Evolutionary conservation across 441 rosid genomes (phyloP).

Genomic region (Melastoma candidum): DNA sequence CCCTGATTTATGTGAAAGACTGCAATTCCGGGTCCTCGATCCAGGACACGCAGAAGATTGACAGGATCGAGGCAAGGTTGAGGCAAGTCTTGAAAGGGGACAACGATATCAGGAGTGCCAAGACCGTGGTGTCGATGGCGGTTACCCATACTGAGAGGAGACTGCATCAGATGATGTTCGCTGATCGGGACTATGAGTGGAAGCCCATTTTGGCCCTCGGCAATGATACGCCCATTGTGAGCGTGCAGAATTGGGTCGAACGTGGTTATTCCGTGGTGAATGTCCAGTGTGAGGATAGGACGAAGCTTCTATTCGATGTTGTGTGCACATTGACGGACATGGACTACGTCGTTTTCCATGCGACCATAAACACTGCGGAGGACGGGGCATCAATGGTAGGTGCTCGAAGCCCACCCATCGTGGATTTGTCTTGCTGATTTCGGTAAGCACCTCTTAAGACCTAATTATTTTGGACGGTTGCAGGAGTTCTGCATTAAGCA

Average conservation of each 20-base stretch:
- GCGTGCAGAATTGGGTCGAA: no score
- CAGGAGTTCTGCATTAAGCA: constrained; percentile 83
- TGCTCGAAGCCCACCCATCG: not conserved
- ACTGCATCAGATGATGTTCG: constrained; percentile 9
- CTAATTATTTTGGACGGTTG: constrained; percentile 1
- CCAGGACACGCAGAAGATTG: constrained; percentile 15
- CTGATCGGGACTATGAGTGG: constrained; percentile 17
- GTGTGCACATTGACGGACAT: constrained; percentile 18
- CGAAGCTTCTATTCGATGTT: not conserved
- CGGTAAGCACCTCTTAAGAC: not conserved
- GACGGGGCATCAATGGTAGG: not conserved
- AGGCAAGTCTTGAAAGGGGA: constrained; percentile 18
- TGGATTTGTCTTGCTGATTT: not conserved
- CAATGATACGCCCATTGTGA: constrained; percentile 4
- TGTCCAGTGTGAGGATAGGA: no score
- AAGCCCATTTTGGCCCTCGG: not conserved
- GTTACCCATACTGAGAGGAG: constrained; percentile 16
- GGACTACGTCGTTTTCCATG: constrained; percentile 17
- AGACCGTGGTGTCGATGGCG: constrained; percentile 9
- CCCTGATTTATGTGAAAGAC: constrained; percentile 16
- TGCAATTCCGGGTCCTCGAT: constrained; percentile 14
- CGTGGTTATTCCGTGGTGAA: no score
- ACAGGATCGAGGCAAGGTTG: not conserved
- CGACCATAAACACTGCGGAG: constrained; percentile 8
- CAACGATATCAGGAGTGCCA: constrained; percentile 14